A percentile compares a stretch with the other conserved stretches of the same genome.
Evolutionary conservation across 2,329 filamentous ascomycete genomes (phyloP).

Genomic region (Fusarium clavum): DNA sequence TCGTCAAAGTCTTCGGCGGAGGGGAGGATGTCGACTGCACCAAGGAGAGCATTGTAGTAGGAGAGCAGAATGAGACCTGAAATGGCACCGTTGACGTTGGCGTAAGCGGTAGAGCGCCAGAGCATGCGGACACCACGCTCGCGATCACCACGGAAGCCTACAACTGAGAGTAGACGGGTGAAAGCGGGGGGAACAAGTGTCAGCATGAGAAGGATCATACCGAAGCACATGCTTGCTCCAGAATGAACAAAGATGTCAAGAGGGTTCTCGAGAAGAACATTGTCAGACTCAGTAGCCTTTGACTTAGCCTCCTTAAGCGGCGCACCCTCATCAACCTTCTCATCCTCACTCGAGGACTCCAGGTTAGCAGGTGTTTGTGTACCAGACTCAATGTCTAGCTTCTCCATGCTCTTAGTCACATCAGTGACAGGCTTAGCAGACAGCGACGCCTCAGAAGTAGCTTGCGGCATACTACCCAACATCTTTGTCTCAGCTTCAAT

Average conservation of each 20-base stretch:
- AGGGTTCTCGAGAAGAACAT: constrained; percentile 75
- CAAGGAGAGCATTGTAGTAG: constrained; percentile 89
- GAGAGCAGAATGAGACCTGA: constrained; percentile 82
- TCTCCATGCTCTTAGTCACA: constrained; percentile 51
- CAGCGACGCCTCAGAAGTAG: constrained; percentile 5
- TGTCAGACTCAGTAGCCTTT: constrained; percentile 64
- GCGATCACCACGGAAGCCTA: constrained; percentile 91
- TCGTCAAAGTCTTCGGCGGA: constrained; percentile 64
- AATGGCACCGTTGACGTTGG: constrained; percentile 93
- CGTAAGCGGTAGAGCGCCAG: constrained; percentile 87
- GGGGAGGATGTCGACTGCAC: constrained; percentile 88
- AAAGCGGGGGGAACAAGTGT: constrained; percentile 94
- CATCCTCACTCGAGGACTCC: constrained; percentile 35
- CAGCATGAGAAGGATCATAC: constrained; percentile 85
- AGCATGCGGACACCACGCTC: constrained; percentile 85
- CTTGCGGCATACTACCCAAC: constrained; percentile 37
- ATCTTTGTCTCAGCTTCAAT: constrained; percentile 76
- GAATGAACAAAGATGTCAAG: constrained; percentile 91
- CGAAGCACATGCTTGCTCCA: constrained; percentile 89
- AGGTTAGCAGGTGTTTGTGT: constrained; percentile 55
- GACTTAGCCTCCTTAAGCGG: constrained; percentile 42
- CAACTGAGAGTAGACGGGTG: constrained; percentile 84
- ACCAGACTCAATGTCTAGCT: constrained; percentile 50
- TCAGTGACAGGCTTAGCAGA: constrained; percentile 37
- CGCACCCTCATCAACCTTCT: constrained; percentile 38